Conservation (phyloP, 495 filamentous ascomycete genomes). For the Lineolata rhizophorae region DNA sequence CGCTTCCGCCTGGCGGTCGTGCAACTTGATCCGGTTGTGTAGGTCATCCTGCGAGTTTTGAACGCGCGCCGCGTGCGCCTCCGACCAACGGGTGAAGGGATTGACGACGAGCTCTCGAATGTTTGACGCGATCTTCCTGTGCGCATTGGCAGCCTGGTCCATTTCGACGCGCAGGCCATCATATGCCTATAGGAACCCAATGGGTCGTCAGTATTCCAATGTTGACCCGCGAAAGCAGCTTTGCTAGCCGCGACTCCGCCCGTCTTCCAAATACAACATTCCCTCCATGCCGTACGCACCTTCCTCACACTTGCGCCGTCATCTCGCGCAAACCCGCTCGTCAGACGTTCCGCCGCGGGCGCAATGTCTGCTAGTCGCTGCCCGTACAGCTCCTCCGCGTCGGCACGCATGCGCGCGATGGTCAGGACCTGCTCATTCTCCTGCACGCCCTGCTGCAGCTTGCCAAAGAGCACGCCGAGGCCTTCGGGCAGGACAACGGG, state of each 20-base stretch:
- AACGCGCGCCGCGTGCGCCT: conserved; percentile 74
- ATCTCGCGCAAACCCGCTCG: conserved; percentile 74
- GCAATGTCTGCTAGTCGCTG: conserved; percentile 61
- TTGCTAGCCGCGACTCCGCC: too few species aligned
- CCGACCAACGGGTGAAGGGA: conserved; percentile 88
- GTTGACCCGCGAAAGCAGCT: too few species aligned
- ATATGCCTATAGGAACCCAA: conserved; percentile 53
- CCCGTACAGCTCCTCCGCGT: conserved; percentile 83
- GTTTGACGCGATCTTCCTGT: conserved; percentile 86
- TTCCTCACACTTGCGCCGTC: conserved; percentile 93
- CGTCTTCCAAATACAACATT: neutral
- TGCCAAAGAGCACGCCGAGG: conserved; percentile 85
- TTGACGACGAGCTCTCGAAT: conserved; percentile 88
- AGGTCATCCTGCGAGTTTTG: conserved; percentile 88
- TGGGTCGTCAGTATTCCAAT: too few species aligned
- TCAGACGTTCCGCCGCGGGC: conserved; percentile 57
- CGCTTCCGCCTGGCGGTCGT: conserved; percentile 74
- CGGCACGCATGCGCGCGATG: conserved; percentile 82
- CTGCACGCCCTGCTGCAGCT: conserved; percentile 85
- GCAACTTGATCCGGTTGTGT: conserved; percentile 66
- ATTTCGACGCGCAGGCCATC: conserved; percentile 89
- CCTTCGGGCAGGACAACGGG: conserved; percentile 31
- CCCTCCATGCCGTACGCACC: conserved; percentile 27
- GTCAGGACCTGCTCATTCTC: conserved; percentile 89
- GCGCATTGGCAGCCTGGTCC: conserved; percentile 72